Base-by-base conservation (phyloP, 164 flowering plant species). In the Piper betle region DNA sequence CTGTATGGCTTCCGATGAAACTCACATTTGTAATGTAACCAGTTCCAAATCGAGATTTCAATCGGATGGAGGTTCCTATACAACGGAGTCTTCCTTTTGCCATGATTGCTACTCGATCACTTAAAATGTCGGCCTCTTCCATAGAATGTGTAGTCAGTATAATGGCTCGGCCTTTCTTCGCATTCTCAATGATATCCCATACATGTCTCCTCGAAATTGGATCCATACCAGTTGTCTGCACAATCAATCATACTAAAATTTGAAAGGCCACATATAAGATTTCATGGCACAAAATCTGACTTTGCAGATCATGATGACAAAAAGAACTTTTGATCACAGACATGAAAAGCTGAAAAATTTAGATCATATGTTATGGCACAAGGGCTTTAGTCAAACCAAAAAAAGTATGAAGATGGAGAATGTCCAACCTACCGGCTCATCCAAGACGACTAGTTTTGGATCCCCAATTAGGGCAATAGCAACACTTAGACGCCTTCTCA, bases 181-280 rank as follows among this genome's bases (percentile, higher is more conserved):
- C 91, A 65, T 77, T 66, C 71, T 88, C 88, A 71, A 94, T 94
- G 63, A 94, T 87, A 78, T 94, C 97, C 99, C 99, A 94, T 13
- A 88, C 96, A 73, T 91, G 96, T 71, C 99, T 77, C 58, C 97
- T 75, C 19, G 96, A 84, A 57, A 94, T 82, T 63, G 99, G 99
- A 75, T 94, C 99, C 99, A 91, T 91, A 1, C 99, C 99, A n/a
- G 97, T 94, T 5, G 99, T 94, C 99, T 94, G 86, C 68, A 62
- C 33, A 63, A 46, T 3, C 12, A 10, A 46, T 46, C 10, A 2
- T 46, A 46, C 3, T 46, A 15, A 46, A 2, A 12, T 10, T 5
- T 46, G 12, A 6, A 42, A 42, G 46, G 12, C 11, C 50, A 25
- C 33, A 25, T 9, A 46, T 46, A 46, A 10, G 0, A 8, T 15